Conservation (phyloP, 2,329 filamentous ascomycete genomes). For the Canariomyces notabilis region DNA sequence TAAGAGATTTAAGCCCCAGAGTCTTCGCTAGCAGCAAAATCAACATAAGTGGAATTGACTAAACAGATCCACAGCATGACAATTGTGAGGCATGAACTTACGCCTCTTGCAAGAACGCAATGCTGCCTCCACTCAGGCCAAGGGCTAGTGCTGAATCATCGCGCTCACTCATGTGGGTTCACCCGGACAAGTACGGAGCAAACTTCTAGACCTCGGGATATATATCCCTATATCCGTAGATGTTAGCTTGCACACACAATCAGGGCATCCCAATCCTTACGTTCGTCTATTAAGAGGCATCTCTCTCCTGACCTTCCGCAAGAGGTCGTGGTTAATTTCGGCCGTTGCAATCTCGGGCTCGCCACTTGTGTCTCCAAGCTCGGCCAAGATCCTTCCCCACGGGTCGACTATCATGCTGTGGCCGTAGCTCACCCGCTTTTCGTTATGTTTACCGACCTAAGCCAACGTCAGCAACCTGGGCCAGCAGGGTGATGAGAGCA, state of each 20-base stretch:
- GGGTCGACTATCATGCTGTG: slow-evolving; percentile 81
- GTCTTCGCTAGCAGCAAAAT: too few species aligned
- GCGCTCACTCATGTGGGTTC: too few species aligned
- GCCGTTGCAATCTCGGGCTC: slow-evolving; percentile 50
- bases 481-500: not conserved
- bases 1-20: too few species aligned
- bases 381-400: slow-evolving; percentile 71
- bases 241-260: not conserved
- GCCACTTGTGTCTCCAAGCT: slow-evolving; percentile 44
- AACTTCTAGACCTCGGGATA: slow-evolving; percentile 4
- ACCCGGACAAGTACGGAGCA: too few species aligned
- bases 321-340: slow-evolving; percentile 46
- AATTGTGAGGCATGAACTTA: slow-evolving; percentile 22
- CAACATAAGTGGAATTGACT: not conserved
- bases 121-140: slow-evolving; percentile 9
- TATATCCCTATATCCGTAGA: slow-evolving; percentile 3
- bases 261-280: slow-evolving; percentile 33
- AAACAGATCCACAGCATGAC: not conserved
- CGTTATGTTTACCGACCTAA: slow-evolving; percentile 44
- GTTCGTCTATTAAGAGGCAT: slow-evolving; percentile 50
- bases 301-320: slow-evolving; percentile 44
- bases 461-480: not conserved
- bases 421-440: slow-evolving; percentile 76
- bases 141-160: too few species aligned
- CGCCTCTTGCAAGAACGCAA: slow-evolving; percentile 21